Percentiles rank a stretch among this genome's conserved stretches.
These are phyloP conservation scores for Aspergillus leporis DNA, from an alignment of 495 filamentous ascomycete genomes.

Conservation along the genomic window DNA sequence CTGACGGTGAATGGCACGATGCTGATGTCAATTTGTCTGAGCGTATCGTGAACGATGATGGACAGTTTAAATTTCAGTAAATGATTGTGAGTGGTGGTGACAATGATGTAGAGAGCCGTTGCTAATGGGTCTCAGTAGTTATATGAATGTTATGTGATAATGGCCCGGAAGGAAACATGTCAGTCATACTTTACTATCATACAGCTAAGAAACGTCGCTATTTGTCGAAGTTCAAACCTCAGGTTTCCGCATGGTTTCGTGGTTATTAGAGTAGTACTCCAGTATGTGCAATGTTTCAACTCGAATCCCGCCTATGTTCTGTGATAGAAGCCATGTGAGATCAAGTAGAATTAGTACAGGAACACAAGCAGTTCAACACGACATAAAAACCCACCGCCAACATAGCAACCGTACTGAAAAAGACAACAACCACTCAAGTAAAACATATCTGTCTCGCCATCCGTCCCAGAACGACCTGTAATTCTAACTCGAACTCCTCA, in stretches of 20 bases:
- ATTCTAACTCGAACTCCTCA: constrained; percentile 2
- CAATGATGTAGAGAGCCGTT: background rate
- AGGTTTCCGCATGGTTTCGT: no score
- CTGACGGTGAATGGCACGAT: constrained; percentile 22
- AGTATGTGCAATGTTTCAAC: no score
- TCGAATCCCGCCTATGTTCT: no score
- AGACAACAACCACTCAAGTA: background rate
- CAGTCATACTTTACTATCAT: background rate
- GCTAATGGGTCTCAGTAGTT: background rate
- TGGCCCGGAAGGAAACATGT: background rate
- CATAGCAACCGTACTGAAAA: background rate
- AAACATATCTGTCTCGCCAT: background rate
- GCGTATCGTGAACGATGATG: constrained; percentile 41
- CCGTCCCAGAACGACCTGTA: background rate
- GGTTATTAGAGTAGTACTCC: no score
- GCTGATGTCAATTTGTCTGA: constrained; percentile 47
- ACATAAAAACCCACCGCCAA: background rate
- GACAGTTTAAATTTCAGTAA: constrained; percentile 30
- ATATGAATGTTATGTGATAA: background rate
- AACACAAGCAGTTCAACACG: background rate
- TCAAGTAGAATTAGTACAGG: no score
- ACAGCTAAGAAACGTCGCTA: background rate
- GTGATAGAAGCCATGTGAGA: no score
- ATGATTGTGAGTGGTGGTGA: background rate
- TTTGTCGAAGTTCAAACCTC: no score